A percentile compares a stretch with the other conserved stretches of the same genome.
Evolutionary conservation across 2,329 filamentous ascomycete genomes (phyloP).

Genomic region (Trichothecium sympodiale): DNA sequence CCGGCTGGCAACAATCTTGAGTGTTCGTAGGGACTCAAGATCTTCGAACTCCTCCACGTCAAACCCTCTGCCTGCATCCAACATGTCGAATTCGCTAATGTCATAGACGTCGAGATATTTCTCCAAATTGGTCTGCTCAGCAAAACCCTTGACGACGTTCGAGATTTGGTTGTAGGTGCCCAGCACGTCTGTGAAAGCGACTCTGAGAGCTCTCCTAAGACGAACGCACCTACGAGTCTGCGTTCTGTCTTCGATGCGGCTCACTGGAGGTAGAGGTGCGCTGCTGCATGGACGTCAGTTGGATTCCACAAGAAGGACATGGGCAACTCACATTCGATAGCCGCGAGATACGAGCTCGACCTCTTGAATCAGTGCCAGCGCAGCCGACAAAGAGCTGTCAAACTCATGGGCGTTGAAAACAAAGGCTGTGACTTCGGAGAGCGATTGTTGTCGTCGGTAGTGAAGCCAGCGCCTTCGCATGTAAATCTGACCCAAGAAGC

Average conservation of each 20-base stretch:
- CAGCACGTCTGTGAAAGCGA: slow-evolving; percentile 58
- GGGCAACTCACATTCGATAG: slow-evolving; percentile 59
- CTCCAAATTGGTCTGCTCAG: slow-evolving; percentile 72
- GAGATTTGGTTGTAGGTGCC: slow-evolving; percentile 62
- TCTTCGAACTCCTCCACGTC: slow-evolving; percentile 64
- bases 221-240: slow-evolving; percentile 71
- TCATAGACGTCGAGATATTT: slow-evolving; percentile 90
- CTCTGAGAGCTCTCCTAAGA: slow-evolving; percentile 64
- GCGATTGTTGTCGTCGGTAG: slow-evolving; percentile 62
- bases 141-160: slow-evolving; percentile 56
- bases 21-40: slow-evolving; percentile 60
- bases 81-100: slow-evolving; percentile 61
- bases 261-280: slow-evolving; percentile 83
- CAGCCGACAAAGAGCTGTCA: slow-evolving; percentile 65
- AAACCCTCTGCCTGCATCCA: slow-evolving; percentile 56
- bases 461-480: slow-evolving; percentile 72
- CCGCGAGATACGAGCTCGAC: slow-evolving; percentile 91
- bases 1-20: slow-evolving; percentile 73
- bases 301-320: neutral
- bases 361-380: slow-evolving; percentile 77
- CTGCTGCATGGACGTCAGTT: slow-evolving; percentile 43
- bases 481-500: slow-evolving; percentile 53
- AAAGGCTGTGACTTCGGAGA: slow-evolving; percentile 57
- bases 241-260: slow-evolving; percentile 72
- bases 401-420: slow-evolving; percentile 69